phyloP scores from a whole-genome alignment of 139 green algal species.

The Tetradesmus lagerheimii region DNA sequence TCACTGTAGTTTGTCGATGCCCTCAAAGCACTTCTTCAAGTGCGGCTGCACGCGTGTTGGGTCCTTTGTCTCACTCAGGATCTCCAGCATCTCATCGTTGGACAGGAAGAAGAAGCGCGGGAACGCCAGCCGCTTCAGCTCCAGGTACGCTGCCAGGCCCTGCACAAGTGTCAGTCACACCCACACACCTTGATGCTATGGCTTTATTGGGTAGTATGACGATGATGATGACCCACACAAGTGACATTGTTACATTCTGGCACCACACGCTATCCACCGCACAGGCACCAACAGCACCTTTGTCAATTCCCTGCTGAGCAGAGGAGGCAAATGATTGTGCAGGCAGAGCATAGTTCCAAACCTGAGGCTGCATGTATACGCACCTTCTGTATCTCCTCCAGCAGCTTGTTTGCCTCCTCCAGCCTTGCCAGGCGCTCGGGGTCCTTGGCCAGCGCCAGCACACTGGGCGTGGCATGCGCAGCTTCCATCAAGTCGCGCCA shows the following conservation, averaged over 20 bases:
- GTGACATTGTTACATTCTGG: no score
- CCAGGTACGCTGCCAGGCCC: slow-evolving; percentile 86
- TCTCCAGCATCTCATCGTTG: slow-evolving; percentile 90
- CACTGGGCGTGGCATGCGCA: slow-evolving; percentile 59
- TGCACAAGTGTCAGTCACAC: slow-evolving; percentile 45
- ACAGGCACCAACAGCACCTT: no score
- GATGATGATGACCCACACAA: no score
- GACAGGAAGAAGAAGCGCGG: slow-evolving; percentile 88
- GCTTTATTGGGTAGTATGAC: no score
- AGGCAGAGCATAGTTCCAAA: not conserved
- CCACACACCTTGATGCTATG: no score
- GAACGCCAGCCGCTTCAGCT: slow-evolving; percentile 88
- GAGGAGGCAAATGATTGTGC: no score
- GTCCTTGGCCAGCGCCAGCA: slow-evolving; percentile 68
- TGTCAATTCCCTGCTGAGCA: not conserved
- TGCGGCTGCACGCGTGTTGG: slow-evolving; percentile 83
- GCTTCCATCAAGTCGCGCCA: slow-evolving; percentile 82
- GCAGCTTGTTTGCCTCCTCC: slow-evolving; percentile 74
- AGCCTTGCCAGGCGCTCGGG: slow-evolving; percentile 71
- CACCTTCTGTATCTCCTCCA: slow-evolving; percentile 85
- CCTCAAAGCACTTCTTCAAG: slow-evolving; percentile 90
- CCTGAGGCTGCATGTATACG: not conserved
- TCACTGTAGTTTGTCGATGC: slow-evolving; percentile 69
- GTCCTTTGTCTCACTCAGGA: slow-evolving; percentile 86
- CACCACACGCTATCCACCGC: not conserved